Percentiles rank a stretch among this genome's conserved stretches.
Conservation (phyloP, 2,329 filamentous ascomycete species). For the Pleochaeta shiraiana region DNA sequence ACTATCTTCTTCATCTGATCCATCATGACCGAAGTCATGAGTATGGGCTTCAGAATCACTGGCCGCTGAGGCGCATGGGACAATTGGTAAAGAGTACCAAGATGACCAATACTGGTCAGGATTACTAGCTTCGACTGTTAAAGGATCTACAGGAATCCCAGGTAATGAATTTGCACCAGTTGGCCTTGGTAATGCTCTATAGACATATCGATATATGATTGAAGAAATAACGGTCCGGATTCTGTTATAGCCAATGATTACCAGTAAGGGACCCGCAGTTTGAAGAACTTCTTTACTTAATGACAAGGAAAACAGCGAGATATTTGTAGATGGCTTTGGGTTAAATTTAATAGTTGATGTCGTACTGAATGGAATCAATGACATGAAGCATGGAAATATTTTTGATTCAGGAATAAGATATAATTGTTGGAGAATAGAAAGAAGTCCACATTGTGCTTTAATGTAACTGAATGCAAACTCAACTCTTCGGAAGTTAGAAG, state of each 20-base stretch:
- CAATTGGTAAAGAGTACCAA: constrained; percentile 16
- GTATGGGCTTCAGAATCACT: constrained; percentile 6
- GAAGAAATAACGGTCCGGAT: constrained; percentile 11
- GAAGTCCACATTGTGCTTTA: constrained; percentile 15
- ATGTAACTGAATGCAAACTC: constrained; percentile 12
- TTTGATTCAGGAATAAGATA: constrained; percentile 12
- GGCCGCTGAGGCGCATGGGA: constrained; percentile 6
- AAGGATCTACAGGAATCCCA: constrained; percentile 8
- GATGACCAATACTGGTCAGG: constrained; percentile 13
- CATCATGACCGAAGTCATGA: constrained; percentile 11
- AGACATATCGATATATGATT: constrained; percentile 15
- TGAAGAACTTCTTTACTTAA: constrained; percentile 6
- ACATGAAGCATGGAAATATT: constrained; percentile 11
- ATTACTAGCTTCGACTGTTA: constrained; percentile 11
- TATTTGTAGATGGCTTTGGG: constrained; percentile 7
- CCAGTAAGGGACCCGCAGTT: constrained; percentile 10
- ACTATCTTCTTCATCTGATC: constrained; percentile 16
- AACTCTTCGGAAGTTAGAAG: constrained; percentile 11
- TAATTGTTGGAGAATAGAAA: constrained; percentile 17
- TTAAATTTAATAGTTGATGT: constrained; percentile 13
- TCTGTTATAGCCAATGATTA: constrained; percentile 12
- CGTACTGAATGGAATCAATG: constrained; percentile 15
- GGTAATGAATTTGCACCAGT: constrained; percentile 15
- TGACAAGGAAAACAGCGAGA: constrained; percentile 9
- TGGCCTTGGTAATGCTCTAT: constrained; percentile 15